Percentiles rank a stretch among this genome's conserved stretches.
phyloP scores from a whole-genome alignment of 495 filamentous ascomycete genomes.

The Podospora pseudopauciseta region DNA sequence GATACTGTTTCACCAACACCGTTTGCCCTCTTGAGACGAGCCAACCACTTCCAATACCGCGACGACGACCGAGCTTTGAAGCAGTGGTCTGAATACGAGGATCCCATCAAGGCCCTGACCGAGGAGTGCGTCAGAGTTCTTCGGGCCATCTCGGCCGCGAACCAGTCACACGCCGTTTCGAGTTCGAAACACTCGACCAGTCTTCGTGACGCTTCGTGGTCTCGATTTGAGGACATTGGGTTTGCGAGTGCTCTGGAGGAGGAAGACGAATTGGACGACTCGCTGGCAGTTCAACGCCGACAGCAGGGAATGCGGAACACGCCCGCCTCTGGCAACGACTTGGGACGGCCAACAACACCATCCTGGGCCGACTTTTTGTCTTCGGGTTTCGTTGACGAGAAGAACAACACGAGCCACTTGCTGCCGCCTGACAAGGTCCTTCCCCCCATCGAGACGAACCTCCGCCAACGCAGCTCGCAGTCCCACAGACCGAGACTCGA shows the following conservation, averaged over 20 bases:
- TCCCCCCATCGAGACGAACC: constrained; percentile 70
- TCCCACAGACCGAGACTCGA: constrained; percentile 72
- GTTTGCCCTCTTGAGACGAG: constrained; percentile 83
- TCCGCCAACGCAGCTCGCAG: constrained; percentile 78
- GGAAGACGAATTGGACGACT: constrained; percentile 61
- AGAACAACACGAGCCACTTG: constrained; percentile 55
- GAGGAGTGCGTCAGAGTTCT: constrained; percentile 92
- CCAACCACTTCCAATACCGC: constrained; percentile 92
- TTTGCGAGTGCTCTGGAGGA: constrained; percentile 77
- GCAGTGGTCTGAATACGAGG: constrained; percentile 81
- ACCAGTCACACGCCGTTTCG: constrained; percentile 67
- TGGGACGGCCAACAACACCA: constrained; percentile 86
- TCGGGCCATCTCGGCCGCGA: constrained; percentile 79
- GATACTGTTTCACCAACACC: constrained; percentile 93
- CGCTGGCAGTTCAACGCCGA: constrained; percentile 32
- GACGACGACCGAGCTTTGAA: constrained; percentile 80
- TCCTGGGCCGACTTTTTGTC: constrained; percentile 98
- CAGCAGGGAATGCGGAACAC: constrained; percentile 52
- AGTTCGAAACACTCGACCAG: constrained; percentile 65
- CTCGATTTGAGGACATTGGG: constrained; percentile 91
- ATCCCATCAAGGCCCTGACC: constrained; percentile 81
- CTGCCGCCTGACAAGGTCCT: constrained; percentile 87
- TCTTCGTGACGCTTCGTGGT: constrained; percentile 86
- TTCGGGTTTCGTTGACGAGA: constrained; percentile 81
- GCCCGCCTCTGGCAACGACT: constrained; percentile 58